Percentiles rank a stretch among this genome's conserved stretches.
Evolutionary conservation across 495 filamentous ascomycete species (phyloP).

Genomic region (Daldinia loculata): DNA sequence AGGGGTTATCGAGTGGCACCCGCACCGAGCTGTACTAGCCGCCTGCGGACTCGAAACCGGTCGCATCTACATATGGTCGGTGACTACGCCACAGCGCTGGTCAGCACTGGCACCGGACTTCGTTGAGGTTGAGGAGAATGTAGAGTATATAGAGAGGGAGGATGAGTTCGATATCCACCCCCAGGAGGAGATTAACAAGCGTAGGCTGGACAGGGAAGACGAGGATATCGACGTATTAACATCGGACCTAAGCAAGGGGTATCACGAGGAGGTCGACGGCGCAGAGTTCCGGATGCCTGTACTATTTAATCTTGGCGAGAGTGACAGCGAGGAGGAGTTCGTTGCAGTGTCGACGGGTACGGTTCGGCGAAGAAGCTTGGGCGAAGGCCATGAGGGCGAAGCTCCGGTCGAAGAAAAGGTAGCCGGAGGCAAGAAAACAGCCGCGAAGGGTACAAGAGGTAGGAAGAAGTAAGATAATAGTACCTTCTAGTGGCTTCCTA

Average conservation of each 20-base stretch:
- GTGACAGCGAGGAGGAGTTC: conserved; percentile 85
- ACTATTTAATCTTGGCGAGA: conserved; percentile 78
- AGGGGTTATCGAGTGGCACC: conserved; percentile 97
- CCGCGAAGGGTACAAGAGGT: conserved; percentile 38
- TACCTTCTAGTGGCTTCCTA: neutral
- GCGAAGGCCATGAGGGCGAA: conserved; percentile 56
- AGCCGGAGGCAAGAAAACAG: conserved; percentile 46
- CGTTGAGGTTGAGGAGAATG: conserved; percentile 96
- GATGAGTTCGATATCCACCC: conserved; percentile 99
- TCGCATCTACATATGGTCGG: conserved; percentile 91
- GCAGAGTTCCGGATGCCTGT: conserved; percentile 83
- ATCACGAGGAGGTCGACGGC: conserved; percentile 63
- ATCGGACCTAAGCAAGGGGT: conserved; percentile 69
- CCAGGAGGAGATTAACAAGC: conserved; percentile 91
- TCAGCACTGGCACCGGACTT: conserved; percentile 97
- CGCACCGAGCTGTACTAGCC: conserved; percentile 83
- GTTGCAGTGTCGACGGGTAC: conserved; percentile 85
- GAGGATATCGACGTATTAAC: conserved; percentile 89
- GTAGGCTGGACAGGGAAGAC: conserved; percentile 82
- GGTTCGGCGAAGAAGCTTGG: conserved; percentile 74
- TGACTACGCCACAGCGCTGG: conserved; percentile 92
- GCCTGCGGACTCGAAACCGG: conserved; percentile 91
- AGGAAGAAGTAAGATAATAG: conserved; percentile 40
- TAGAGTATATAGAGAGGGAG: conserved; percentile 92
- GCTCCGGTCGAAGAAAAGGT: conserved; percentile 49